Base-by-base conservation (phyloP, 176 grass and related monocot species). In the Melocanna baccifera region DNA sequence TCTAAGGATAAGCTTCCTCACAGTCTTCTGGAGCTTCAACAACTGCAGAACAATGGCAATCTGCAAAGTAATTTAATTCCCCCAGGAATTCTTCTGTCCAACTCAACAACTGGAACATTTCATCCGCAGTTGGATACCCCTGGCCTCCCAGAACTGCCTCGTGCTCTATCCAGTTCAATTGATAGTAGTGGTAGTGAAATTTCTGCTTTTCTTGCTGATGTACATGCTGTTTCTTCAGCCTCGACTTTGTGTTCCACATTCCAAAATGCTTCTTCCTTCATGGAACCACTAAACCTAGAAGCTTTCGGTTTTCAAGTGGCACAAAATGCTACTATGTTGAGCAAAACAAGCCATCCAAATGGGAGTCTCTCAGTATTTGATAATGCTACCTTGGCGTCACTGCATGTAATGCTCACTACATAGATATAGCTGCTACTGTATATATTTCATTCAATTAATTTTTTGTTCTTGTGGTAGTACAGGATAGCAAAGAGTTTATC, bases 101-200 rank as follows among this genome's bases (percentile, higher is more conserved):
- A 52, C 80, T 74, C 84, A 75, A 45, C 51, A 46, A 42, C 74
- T 62, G 89, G 75, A 87, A 59, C 20, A 61, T 91, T 84, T 80
- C 75, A 74, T 59, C 68, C 19, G 0, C 85, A 90, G 25, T 34
- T 91, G 69, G 81, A 84, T 79, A 75, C 61, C 15, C 14, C 80
- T 91, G 62, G 80, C 12, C 51, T 83, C 75, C 41, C 85, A 53
- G 89, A 87, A 73, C 41, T 91, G 20, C 75, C 80, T 55, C 84
- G 75, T 75, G 62, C 61, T 23, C 75, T 91, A 40, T 91, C 89
- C 12, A 91, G 89, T 84, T 91, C 89, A 80, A 91, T 87, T 84
- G 89, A 91, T 42, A 87, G 85, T 78, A 87, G 87, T 69, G 75
- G 76, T 40, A 87, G 89, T 87, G 89, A 87, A 52, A 77, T 87